Evolutionary conservation across 257 asterid species (phyloP).

Genomic region (Capsicum rhomboideum): DNA sequence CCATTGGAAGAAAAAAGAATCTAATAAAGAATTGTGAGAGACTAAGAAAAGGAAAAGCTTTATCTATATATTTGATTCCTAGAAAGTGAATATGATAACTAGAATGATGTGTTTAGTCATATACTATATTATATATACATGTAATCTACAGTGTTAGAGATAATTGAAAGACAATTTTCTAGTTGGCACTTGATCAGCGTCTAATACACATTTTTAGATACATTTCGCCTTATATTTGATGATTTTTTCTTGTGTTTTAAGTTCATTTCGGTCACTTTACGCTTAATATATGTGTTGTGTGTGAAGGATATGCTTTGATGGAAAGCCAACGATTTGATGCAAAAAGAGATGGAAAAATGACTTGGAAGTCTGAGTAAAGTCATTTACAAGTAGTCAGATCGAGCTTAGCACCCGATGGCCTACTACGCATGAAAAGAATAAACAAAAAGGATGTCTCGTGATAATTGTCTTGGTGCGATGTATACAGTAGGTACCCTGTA

Average conservation of each 20-base stretch:
- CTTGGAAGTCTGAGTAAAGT: background rate
- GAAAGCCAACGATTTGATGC: background rate
- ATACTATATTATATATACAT: too few relatives aligned
- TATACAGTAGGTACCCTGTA: background rate
- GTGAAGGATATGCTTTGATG: background rate
- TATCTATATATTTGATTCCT: background rate
- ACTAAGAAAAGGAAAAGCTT: background rate
- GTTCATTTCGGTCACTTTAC: background rate
- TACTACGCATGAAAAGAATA: background rate
- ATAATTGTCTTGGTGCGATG: background rate
- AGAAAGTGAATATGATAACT: background rate
- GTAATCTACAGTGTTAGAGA: too few relatives aligned
- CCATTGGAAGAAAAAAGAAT: background rate
- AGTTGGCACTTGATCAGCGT: too few relatives aligned
- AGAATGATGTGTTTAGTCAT: background rate
- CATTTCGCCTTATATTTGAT: too few relatives aligned
- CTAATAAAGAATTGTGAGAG: background rate
- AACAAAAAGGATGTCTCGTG: background rate
- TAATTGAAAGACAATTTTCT: too few relatives aligned
- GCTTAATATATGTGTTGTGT: background rate
- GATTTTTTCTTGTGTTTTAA: too few relatives aligned
- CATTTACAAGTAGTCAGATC: background rate
- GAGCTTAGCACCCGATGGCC: background rate
- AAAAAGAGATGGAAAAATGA: background rate
- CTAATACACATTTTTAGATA: too few relatives aligned